Evolutionary conservation across 495 filamentous ascomycete genomes (phyloP), one percentile per base, ranked within the genome.

Genomic region (Neurospora sp.): DNA sequence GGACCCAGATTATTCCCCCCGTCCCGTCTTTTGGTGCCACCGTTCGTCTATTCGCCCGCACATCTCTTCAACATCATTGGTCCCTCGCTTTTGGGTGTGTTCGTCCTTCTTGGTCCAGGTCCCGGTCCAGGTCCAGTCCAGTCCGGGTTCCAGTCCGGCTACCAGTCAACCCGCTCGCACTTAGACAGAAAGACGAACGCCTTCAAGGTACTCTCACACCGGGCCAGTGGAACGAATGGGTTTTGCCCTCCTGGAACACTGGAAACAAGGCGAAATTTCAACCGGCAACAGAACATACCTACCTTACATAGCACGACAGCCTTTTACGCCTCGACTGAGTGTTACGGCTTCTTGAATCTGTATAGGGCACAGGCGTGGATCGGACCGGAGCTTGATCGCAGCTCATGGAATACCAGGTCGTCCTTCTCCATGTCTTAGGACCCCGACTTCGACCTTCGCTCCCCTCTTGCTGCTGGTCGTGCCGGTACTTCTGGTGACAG

Each of bases 401-500:
- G 75, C 78, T 74, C 76, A 81, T 80, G 80, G 79, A 77, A 80
- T 73, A 77, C 72, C 79, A 73, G 69, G 59, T 75, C 76, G 73
- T 74, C 76, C 70, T 77, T 75, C 46, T 72, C 62, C 74, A 77
- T 77, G 77, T 81, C 78, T 73, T 77, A 76, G 74, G 77, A 76
- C 76, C 74, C 66, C 75, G 74, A 70, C 69, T 18, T 66, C 54
- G 54, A 35, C 27, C 54, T 66, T 66, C 27, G 31, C 14, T 35
- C 27, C 54, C 54, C 27, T 66, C 54, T 35, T 31, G 54, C 54
- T 66, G 54, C 27, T 66, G 54, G 54, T 66, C 54, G 54, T 66
- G 27, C 54, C 54, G 54, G 27, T 66, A 35, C 54, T 66, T 75
- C 75, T 80, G 73, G 77, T 80, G 74, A 79, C 76, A 71, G 62